A percentile compares a stretch with the other conserved stretches of the same genome.
These are phyloP conservation scores for Picea glauca DNA, from an alignment of 75 land plant genomes.

Conservation along the genomic window DNA sequence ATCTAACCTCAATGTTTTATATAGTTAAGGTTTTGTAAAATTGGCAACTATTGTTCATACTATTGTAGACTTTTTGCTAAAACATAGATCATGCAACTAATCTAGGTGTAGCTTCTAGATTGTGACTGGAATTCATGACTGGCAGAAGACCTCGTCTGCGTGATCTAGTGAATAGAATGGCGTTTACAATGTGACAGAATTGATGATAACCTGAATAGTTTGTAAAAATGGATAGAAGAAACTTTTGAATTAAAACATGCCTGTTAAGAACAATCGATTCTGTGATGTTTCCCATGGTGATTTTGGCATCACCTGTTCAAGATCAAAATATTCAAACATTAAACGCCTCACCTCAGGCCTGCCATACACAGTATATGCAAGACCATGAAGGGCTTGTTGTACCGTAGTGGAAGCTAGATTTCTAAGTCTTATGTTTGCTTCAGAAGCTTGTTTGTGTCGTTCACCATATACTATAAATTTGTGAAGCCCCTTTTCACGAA, in stretches of 20 bases:
- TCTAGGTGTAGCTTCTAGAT: background rate
- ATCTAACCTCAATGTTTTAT: no score
- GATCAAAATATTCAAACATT: slow-evolving; percentile 91
- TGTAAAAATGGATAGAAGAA: background rate
- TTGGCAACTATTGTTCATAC: no score
- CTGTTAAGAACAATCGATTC: background rate
- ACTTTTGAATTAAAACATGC: background rate
- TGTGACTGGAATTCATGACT: background rate
- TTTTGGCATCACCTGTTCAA: slow-evolving; percentile 77
- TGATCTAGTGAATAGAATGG: background rate
- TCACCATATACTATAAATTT: slow-evolving; percentile 58
- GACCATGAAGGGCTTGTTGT: slow-evolving; percentile 89
- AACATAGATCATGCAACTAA: background rate
- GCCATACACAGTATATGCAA: slow-evolving; percentile 79
- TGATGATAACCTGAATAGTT: background rate
- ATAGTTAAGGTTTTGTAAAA: no score
- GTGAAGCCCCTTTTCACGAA: slow-evolving; percentile 74
- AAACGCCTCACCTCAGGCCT: slow-evolving; percentile 89
- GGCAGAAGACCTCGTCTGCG: background rate
- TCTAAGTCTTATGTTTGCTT: slow-evolving; percentile 62
- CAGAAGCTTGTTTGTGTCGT: slow-evolving; percentile 54
- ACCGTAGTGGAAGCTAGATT: slow-evolving; percentile 83
- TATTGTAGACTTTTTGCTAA: no score
- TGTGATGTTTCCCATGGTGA: slow-evolving; percentile 1
- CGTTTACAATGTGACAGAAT: background rate